Evolutionary conservation across 257 asterid genomes (phyloP).

Genomic region (Gentiana macrophylla): DNA sequence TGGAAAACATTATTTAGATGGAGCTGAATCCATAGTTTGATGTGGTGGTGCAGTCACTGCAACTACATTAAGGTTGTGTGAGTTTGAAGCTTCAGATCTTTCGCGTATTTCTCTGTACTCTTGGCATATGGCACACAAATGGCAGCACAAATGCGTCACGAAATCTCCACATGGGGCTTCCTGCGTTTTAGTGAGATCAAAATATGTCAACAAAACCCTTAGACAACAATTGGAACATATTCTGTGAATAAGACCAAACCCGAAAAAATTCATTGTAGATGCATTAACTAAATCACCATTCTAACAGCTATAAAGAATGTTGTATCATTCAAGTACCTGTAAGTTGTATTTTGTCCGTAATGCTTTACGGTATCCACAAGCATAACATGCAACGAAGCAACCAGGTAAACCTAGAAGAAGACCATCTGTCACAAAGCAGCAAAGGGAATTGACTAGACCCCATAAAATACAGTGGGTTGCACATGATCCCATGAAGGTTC

Average conservation of each 20-base stretch:
- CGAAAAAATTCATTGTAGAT: no score
- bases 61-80: conserved; percentile 28
- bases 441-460: conserved; percentile 57
- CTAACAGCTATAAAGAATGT: no score
- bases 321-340: conserved; percentile 34
- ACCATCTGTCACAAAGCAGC: conserved; percentile 79
- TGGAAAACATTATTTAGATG: conserved; percentile 19
- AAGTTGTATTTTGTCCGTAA: conserved; percentile 76
- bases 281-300: no score
- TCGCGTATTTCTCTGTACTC: conserved; percentile 88
- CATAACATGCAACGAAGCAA: conserved; percentile 82
- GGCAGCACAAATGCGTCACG: conserved; percentile 77
- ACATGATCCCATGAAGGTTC: conserved; percentile 57
- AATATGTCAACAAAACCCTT: no score
- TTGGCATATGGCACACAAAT: conserved; percentile 83
- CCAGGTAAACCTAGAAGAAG: conserved; percentile 74
- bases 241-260: no score
- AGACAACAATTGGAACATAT: no score
- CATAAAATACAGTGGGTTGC: conserved; percentile 62
- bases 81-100: conserved; percentile 34
- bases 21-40: conserved; percentile 65
- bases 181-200: no score
- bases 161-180: conserved; percentile 96
- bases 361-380: conserved; percentile 73
- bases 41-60: conserved; percentile 61